Percentiles rank a stretch among this genome's conserved stretches.
Conservation (phyloP, 345 rosid species). For the Ailanthus altissimus region DNA sequence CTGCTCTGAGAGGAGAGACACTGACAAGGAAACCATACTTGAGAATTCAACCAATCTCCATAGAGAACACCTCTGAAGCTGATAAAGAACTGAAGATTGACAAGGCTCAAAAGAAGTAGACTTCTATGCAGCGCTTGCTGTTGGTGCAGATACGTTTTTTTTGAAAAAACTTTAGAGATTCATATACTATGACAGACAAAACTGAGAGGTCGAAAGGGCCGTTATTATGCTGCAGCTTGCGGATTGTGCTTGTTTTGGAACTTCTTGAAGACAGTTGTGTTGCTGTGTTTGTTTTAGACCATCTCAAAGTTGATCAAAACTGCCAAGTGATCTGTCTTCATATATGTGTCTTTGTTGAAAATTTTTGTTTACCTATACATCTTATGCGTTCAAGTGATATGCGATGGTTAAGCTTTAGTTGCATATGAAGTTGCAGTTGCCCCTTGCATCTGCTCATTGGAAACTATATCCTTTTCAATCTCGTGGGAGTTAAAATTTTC, state of each 20-base stretch:
- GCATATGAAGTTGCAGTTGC: neutral
- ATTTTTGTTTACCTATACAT: neutral
- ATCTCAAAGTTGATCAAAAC: neutral
- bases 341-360: neutral
- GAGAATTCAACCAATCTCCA: constrained; percentile 72
- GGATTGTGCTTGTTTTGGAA: neutral
- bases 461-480: neutral
- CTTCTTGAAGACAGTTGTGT: neutral
- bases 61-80: constrained; percentile 30
- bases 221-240: neutral
- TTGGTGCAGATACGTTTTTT: neutral
- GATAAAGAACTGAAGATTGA: constrained; percentile 22
- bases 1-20: constrained; percentile 87
- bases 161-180: neutral
- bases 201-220: neutral
- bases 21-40: constrained; percentile 80
- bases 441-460: neutral
- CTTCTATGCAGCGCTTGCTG: neutral
- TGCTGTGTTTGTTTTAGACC: neutral
- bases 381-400: neutral
- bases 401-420: neutral
- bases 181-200: neutral
- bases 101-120: constrained; percentile 22
- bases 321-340: neutral
- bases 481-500: neutral